Percentiles rank a stretch among this genome's conserved stretches.
These are phyloP conservation scores for Parafenestella ontariensis DNA, from an alignment of 2,329 filamentous ascomycete genomes.

Conservation along the genomic window DNA sequence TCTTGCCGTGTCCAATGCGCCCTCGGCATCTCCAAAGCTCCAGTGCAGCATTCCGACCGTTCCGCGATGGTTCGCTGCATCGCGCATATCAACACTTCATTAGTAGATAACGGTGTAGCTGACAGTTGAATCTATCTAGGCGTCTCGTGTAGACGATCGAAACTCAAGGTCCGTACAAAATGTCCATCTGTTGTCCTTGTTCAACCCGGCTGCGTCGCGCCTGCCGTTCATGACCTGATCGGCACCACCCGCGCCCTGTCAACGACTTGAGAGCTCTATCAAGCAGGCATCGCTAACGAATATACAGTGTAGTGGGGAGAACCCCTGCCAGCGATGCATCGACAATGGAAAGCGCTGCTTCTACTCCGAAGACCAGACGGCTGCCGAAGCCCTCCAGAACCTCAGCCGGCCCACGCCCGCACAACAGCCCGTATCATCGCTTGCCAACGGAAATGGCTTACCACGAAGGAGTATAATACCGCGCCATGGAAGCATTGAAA, in stretches of 20 bases:
- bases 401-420: slow-evolving; percentile 43
- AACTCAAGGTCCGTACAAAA: slow-evolving; percentile 39
- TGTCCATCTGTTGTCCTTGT: neutral
- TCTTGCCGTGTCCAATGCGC: neutral
- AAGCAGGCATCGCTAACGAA: neutral
- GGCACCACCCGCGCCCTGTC: neutral
- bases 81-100: slow-evolving; percentile 1
- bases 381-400: slow-evolving; percentile 46
- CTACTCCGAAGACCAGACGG: slow-evolving; percentile 48
- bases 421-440: slow-evolving; percentile 14
- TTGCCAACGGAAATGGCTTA: slow-evolving; percentile 21
- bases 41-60: slow-evolving; percentile 33
- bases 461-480: slow-evolving; percentile 28
- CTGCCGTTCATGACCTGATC: neutral
- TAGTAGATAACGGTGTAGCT: slow-evolving; percentile 11
- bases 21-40: slow-evolving; percentile 5
- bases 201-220: neutral
- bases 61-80: slow-evolving; percentile 21
- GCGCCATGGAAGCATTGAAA: slow-evolving; percentile 26
- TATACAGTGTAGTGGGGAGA: slow-evolving; percentile 43
- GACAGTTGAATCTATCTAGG: slow-evolving; percentile 26
- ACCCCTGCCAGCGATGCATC: slow-evolving; percentile 45
- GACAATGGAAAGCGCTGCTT: slow-evolving; percentile 46
- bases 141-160: slow-evolving; percentile 44
- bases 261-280: too few relatives aligned